phyloP scores from a whole-genome alignment of 2,329 filamentous ascomycete species.

The Penicillium sp. region DNA sequence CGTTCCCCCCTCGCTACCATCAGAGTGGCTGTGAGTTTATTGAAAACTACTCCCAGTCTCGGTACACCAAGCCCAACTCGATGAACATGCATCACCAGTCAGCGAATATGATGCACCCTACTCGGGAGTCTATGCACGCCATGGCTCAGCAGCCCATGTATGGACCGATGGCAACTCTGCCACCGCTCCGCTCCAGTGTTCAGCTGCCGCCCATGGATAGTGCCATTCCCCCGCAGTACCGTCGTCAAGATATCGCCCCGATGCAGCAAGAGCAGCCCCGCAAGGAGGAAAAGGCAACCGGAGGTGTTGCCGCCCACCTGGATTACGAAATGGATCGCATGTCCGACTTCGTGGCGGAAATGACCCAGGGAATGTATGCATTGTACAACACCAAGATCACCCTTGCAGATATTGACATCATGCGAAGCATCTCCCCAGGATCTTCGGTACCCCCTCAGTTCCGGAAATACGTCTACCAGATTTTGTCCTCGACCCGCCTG shows the following conservation, averaged over 20 bases:
- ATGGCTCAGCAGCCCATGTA: slow-evolving; percentile 38
- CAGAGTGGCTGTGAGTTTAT: slow-evolving; percentile 47
- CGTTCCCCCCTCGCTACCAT: slow-evolving; percentile 44
- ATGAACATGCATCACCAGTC: slow-evolving; percentile 35
- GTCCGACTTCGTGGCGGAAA: slow-evolving; percentile 92
- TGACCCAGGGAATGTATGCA: slow-evolving; percentile 73
- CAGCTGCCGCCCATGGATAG: slow-evolving; percentile 44
- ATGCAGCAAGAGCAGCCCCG: slow-evolving; percentile 38
- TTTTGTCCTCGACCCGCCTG: slow-evolving; percentile 83
- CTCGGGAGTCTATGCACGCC: slow-evolving; percentile 33
- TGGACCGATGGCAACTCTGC: slow-evolving; percentile 37
- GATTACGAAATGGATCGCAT: slow-evolving; percentile 97
- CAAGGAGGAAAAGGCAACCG: slow-evolving; percentile 68
- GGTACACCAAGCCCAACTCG: slow-evolving; percentile 37
- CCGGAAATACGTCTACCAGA: slow-evolving; percentile 88
- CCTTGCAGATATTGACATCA: slow-evolving; percentile 63
- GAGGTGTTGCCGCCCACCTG: slow-evolving; percentile 88
- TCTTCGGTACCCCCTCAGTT: slow-evolving; percentile 69
- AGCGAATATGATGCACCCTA: slow-evolving; percentile 30
- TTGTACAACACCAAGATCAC: slow-evolving; percentile 56
- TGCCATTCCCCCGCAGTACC: slow-evolving; percentile 44
- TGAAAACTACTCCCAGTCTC: slow-evolving; percentile 48
- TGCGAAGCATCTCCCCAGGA: slow-evolving; percentile 63
- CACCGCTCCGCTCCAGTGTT: slow-evolving; percentile 42
- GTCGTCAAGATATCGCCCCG: slow-evolving; percentile 37